Evolutionary conservation across 306 rosid genomes (phyloP), one percentile per base, ranked within the genome.

Genomic region (Castanea crenata): DNA sequence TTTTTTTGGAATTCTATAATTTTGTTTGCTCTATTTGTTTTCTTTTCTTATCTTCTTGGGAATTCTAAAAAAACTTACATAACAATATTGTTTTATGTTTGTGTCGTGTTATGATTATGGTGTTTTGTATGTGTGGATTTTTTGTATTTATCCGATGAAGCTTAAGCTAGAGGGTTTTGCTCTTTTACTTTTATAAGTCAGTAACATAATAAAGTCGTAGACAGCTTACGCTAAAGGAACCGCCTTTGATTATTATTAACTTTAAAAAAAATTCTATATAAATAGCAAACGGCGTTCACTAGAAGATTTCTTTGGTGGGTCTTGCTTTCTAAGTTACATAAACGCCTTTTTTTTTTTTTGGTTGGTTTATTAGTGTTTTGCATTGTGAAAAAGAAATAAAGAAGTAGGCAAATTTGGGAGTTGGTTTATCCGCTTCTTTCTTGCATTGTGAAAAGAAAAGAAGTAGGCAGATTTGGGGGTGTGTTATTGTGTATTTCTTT

Each of bases 171-270:
- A 23, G 29, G 16, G 64, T 65, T 56, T 62, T 20, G 57, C 64
- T 44, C 82, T 54, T 29, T 61, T 91, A 81, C 92, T 94, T 90
- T 77, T 82, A 72, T 9, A 46, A 32, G 38, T 20, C 57, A 2
- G 65, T 16, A 55, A 27, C 69, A 6, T 29, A 80, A 74, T 76
- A 27, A 61, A 72, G 88, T 59, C 90, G 75, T 71, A 58, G 51
- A 78, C 73, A 25, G 27, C 27, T 25, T 25, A 25, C 27, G 64
- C 29, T 29, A 3, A 2, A 21, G 69, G 29, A 23, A 9, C 20
- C n/a, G 64, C 34, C 69, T 72, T 19, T 25, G 27, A 25, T 25
- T 25, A 25, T 25, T 25, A 25, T 25, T 25, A 25, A 25, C 27
- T 29, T 29, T 82, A 44, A 25, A 68, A 38, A 10, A 19, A 13